Base-by-base conservation (phyloP, 176 grass and related monocot genomes). In the Carex kokanica region DNA sequence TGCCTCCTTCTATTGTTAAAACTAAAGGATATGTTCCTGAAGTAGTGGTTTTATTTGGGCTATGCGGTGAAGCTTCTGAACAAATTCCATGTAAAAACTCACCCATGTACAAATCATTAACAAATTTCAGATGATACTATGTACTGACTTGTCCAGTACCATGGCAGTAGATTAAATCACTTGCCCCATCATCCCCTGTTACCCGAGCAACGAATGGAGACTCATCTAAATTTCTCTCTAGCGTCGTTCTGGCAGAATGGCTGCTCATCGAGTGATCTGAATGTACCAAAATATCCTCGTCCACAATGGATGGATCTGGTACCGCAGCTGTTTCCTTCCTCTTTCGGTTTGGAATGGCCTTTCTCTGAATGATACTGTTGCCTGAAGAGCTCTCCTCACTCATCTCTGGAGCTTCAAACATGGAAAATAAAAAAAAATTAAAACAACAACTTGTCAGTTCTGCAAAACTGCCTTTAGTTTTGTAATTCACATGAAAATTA, bases 141-240 rank as follows among this genome's bases (percentile, higher is more conserved):
- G 32, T 34, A n/a, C 65, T 69, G 31, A 68, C 5, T 4, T 36
- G 32, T 69, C 14, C 15, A 16, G 32, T 69, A 69, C 14, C 14
- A 38, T 2, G 34, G 65, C 32, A 41, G 36, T 11, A 58, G 55
- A 56, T 80, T 58, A 72, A 24, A 94, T 79, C 31, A 89, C 82
- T 93, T 82, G 94, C 95, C 81, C 95, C 92, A 87, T 98, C 92
- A 8, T 87, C 82, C 29, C 95, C 92, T 93, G 90, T 92, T 79
- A 91, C 81, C 84, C 89, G 92, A 49, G 86, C 81, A 85, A 75
- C 65, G 64, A 81, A 83, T 63, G 78, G 79, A 86, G 89, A 85
- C 80, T 86, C 62, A 74, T 84, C 75, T 32, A 78, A 64, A 59
- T 87, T 86, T 85, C 87, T 31, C 61, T 91, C 91, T 59, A 70